phyloP scores from a whole-genome alignment of 257 asterid genomes.

The Plantago major region DNA sequence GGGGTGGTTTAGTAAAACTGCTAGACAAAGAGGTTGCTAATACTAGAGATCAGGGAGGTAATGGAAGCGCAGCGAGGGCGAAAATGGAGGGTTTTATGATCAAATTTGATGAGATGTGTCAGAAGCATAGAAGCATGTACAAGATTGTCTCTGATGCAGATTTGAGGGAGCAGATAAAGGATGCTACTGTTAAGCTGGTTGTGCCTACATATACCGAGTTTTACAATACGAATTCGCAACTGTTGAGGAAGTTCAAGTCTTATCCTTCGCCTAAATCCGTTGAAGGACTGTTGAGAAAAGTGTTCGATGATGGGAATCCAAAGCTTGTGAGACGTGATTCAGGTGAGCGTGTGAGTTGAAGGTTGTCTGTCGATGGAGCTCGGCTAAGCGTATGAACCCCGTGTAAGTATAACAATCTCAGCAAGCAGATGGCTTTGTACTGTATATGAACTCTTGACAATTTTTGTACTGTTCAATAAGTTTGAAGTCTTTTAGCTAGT shows the following conservation, averaged over 20 bases:
- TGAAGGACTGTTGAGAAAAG: slow-evolving; percentile 37
- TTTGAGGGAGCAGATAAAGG: slow-evolving; percentile 74
- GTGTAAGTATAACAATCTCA: not conserved
- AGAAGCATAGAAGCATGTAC: slow-evolving; percentile 40
- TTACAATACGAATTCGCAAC: slow-evolving; percentile 26
- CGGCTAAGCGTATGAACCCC: slow-evolving; percentile 13
- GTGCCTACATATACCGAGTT: slow-evolving; percentile 55
- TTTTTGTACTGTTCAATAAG: too few relatives aligned
- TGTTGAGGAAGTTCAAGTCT: slow-evolving; percentile 31
- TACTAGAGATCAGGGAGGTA: slow-evolving; percentile 19
- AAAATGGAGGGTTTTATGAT: slow-evolving; percentile 52
- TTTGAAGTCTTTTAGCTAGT: too few relatives aligned
- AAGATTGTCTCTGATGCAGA: slow-evolving; percentile 66
- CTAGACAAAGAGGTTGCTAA: slow-evolving; percentile 41
- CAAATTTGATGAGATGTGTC: slow-evolving; percentile 50
- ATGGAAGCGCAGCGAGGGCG: slow-evolving; percentile 31
- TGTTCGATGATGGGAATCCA: slow-evolving; percentile 37
- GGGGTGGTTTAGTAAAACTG: slow-evolving; percentile 53
- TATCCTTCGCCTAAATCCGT: slow-evolving; percentile 36
- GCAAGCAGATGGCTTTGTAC: not conserved
- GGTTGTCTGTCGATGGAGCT: slow-evolving; percentile 33
- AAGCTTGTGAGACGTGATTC: slow-evolving; percentile 15
- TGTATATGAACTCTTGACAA: not conserved
- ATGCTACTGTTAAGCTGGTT: slow-evolving; percentile 44
- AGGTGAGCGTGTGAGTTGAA: slow-evolving; percentile 18